Evolutionary conservation across 2,329 filamentous ascomycete species (phyloP).

Genomic region (Nigrospora oryzae): DNA sequence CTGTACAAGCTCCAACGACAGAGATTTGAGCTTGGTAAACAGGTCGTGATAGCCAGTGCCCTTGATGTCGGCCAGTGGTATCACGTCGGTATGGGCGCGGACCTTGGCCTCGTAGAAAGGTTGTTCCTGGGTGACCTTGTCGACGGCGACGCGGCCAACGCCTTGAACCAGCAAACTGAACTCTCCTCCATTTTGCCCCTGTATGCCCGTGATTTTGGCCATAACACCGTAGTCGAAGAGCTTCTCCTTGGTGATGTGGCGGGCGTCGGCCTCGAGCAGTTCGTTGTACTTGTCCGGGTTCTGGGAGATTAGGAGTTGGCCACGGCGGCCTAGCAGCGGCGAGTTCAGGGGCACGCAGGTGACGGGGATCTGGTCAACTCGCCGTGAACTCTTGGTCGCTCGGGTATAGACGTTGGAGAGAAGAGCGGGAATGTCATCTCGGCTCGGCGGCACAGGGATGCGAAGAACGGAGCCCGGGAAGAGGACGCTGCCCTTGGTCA

Average conservation of each 20-base stretch:
- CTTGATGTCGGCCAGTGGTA: slow-evolving; percentile 12
- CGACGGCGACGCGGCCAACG: slow-evolving; percentile 65
- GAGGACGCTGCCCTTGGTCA: slow-evolving; percentile 72
- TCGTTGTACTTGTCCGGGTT: slow-evolving; percentile 43
- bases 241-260: slow-evolving; percentile 57
- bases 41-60: slow-evolving; percentile 39
- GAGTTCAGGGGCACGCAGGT: slow-evolving; percentile 83
- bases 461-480: slow-evolving; percentile 80
- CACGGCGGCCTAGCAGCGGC: slow-evolving; percentile 62
- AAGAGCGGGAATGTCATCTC: slow-evolving; percentile 81
- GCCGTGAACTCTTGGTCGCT: slow-evolving; percentile 58
- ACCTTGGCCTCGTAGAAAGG: slow-evolving; percentile 84
- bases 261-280: slow-evolving; percentile 43
- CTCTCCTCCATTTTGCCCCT: slow-evolving; percentile 66
- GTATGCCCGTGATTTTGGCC: slow-evolving; percentile 69
- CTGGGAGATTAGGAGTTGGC: slow-evolving; percentile 66
- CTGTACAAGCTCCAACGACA: slow-evolving; percentile 79
- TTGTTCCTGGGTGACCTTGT: slow-evolving; percentile 65
- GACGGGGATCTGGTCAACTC: slow-evolving; percentile 63
- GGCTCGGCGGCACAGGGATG: slow-evolving; percentile 69
- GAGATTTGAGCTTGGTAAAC: slow-evolving; percentile 73
- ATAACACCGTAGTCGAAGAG: slow-evolving; percentile 78
- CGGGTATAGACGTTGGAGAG: slow-evolving; percentile 78
- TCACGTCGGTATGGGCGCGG: slow-evolving; percentile 22
- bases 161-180: slow-evolving; percentile 84